Conservation (phyloP, 805 yeast species). For the Suhomyces sp. region DNA sequence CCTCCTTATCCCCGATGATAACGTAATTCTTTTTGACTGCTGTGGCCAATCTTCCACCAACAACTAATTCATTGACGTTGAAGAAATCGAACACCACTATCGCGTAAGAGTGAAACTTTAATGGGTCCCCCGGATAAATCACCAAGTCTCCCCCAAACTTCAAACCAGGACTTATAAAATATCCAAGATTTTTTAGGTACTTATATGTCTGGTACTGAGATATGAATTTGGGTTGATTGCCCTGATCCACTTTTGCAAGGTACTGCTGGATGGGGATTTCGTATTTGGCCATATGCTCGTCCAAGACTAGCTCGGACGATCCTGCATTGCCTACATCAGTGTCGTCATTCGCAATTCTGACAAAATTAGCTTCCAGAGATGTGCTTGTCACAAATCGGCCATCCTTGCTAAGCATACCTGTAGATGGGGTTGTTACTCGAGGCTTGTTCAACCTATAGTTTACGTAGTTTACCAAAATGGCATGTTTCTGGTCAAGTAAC, state of each 20-base stretch:
- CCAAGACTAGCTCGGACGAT: neutral
- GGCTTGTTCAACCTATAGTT: slow-evolving; percentile 12
- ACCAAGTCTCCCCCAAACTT: slow-evolving; percentile 88
- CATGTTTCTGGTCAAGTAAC: slow-evolving; percentile 47
- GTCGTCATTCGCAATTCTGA: slow-evolving; percentile 5
- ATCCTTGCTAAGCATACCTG: neutral
- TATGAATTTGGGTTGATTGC: neutral
- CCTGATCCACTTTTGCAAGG: neutral
- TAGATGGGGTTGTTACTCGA: neutral
- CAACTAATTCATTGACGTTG: slow-evolving; percentile 57
- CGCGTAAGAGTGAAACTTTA: slow-evolving; percentile 84
- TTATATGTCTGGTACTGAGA: slow-evolving; percentile 27
- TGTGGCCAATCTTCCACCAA: slow-evolving; percentile 90
- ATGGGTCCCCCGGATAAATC: slow-evolving; percentile 94
- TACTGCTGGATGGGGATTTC: neutral
- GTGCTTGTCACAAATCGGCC: neutral
- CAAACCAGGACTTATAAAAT: slow-evolving; percentile 74
- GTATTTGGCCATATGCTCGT: neutral
- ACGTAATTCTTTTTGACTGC: slow-evolving; percentile 87
- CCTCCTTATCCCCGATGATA: slow-evolving; percentile 38
- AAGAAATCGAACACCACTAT: slow-evolving; percentile 61
- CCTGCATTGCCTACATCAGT: neutral
- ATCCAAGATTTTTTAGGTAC: slow-evolving; percentile 44
- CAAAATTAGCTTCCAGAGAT: slow-evolving; percentile 3
- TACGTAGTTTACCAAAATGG: slow-evolving; percentile 42